These are phyloP conservation scores for Acanthamoeba pearcei DNA, from an alignment of 208 protist species.

Conservation along the genomic window DNA sequence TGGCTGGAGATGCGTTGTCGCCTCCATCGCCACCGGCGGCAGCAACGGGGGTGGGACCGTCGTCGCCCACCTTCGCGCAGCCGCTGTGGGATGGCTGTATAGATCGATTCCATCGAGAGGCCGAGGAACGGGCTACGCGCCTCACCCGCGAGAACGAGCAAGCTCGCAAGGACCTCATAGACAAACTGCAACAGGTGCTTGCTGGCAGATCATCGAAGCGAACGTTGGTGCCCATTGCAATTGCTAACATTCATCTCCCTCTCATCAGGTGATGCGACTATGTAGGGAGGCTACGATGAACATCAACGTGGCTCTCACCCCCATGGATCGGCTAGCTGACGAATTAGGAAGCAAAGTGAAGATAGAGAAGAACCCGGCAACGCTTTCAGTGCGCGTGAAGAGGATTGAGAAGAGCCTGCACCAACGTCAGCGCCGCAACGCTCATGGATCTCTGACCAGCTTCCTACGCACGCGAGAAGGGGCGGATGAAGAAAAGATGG, in stretches of 20 bases:
- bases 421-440: not conserved
- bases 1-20: too few relatives aligned
- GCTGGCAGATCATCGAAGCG: not conserved
- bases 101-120: not conserved
- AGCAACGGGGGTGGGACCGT: not conserved
- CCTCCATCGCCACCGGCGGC: too few relatives aligned
- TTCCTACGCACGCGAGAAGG: not conserved
- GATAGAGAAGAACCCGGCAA: too few relatives aligned
- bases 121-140: not conserved
- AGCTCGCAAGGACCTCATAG: not conserved
- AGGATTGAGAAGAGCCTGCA: not conserved
- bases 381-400: too few relatives aligned
- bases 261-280: not conserved
- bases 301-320: not conserved
- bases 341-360: not conserved
- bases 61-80: not conserved
- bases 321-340: not conserved
- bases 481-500: not conserved
- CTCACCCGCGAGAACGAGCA: not conserved
- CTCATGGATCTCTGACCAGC: not conserved
- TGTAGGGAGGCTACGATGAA: constrained; percentile 15
- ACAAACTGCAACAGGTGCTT: not conserved
- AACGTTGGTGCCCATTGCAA: too few relatives aligned
- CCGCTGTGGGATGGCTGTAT: not conserved
- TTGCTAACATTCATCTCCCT: too few relatives aligned